Base-by-base conservation (phyloP, 2,329 filamentous ascomycete genomes). In the Diaporthe ilicicola region DNA sequence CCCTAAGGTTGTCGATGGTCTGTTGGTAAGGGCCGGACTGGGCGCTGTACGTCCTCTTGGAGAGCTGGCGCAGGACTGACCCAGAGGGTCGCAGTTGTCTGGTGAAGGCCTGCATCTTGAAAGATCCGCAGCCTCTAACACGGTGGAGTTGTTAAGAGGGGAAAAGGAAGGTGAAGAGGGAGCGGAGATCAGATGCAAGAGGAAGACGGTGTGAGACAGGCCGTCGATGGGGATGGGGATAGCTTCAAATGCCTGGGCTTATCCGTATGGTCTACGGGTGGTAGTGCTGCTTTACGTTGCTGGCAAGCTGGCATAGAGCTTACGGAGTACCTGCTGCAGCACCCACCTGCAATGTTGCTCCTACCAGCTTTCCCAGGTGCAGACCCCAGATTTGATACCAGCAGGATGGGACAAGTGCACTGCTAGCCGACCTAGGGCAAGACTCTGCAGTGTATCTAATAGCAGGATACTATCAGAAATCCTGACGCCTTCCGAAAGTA, bases 1-100 rank as follows among this genome's bases (percentile, higher is more conserved):
- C 95, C 85, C 94, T 93, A 79, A 98, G 90, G 88, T 98, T 98
- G 79, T 92, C 86, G 81, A 92, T 87, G 72, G 93, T 95, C 78
- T 89, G 83, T 76, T 91, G 84, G 82, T 95, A 95, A 74, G 90
- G 89, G 76, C 90, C 89, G 73, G 88, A 87, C 75, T 88, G 84
- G 66, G 92, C 92, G 81, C 92, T 91, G 87, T 97, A 97, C 77
- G 87, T 84, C 82, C 94, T 92, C 81, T 90, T 89, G 80, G 86
- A 82, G 74, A 84, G 79, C 78, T 88, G 92, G 88, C 84, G 90
- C 86, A 87, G 89, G 84, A 85, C 89, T 87, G 89, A 86, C 92
- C 84, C 84, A 87, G 91, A 85, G 88, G 91, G 86, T 88, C 88
- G 84, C 79, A 83, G 80, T 81, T 90, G 90, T 88, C 92, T 91